Evolutionary conservation across 2,329 filamentous ascomycete species (phyloP).

Genomic region (Phyllosticta capitalensis): DNA sequence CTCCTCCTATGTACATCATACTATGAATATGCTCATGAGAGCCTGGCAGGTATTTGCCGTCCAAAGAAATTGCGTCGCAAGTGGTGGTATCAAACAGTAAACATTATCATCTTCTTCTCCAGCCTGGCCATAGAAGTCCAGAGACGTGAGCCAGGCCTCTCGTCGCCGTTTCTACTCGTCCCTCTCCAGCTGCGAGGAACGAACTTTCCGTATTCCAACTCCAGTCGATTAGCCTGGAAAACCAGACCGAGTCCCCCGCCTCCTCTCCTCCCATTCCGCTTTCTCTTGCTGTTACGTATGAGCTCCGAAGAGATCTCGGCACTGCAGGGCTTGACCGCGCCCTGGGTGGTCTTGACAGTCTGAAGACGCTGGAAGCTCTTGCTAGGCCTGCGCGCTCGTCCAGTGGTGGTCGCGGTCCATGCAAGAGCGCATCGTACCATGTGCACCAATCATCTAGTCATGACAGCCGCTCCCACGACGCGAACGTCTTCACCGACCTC

Average conservation of each 20-base stretch:
- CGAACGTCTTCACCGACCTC: background rate
- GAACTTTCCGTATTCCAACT: background rate
- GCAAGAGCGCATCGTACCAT: background rate
- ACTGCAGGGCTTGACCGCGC: background rate
- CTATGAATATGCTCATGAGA: background rate
- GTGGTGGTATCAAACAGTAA: background rate
- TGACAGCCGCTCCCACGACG: background rate
- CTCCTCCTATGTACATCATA: background rate
- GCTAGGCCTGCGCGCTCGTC: background rate
- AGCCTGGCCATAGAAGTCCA: background rate
- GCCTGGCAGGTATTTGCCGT: no score
- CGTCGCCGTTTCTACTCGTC: background rate
- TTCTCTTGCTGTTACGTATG: background rate
- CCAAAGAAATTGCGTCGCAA: background rate
- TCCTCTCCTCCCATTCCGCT: background rate
- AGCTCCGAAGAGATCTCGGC: background rate
- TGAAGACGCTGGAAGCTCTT: background rate
- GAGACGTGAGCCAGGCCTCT: background rate
- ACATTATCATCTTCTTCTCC: background rate
- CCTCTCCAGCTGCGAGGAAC: background rate
- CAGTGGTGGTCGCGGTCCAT: background rate
- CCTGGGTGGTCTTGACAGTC: background rate
- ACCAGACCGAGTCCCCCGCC: background rate
- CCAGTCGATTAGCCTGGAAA: background rate
- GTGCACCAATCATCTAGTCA: background rate